Evolutionary conservation across 371 early-diverging fungal species (phyloP), one percentile per base, ranked within the genome.

Genomic region (Dichotomocladium elegans): DNA sequence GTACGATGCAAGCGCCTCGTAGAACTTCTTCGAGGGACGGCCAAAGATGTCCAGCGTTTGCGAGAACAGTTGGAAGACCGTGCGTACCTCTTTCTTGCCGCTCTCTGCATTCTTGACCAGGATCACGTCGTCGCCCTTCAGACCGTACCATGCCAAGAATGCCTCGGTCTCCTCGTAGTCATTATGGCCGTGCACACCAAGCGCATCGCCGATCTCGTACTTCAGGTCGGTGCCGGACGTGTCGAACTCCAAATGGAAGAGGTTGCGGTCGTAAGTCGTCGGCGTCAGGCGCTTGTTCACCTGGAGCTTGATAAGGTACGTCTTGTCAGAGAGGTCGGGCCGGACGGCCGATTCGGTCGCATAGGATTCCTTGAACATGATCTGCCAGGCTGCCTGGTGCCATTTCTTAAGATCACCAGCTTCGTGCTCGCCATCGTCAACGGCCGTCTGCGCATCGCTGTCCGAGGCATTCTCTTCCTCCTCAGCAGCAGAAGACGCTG

Each of bases 191-290:
- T 89, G 89, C 3, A 96, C 93, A 66, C 94, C 96, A 26, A 96
- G 79, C 26, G 95, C 95, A 65, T 95, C 95, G 43, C 96, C 95
- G 30, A 95, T 81, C 42, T 88, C 89, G 66, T 96, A 96, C 56
- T 82, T 86, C 58, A 96, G 72, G 33, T 81, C 87, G 8, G 90
- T 83, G 41, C 76, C 76, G 33, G 78, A 75, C 26, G 87, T 91
- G 57, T 94, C 96, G 55, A 96, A 89, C 71, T 96, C 96, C 41
- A 96, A 78, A 70, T 96, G 96, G 87, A 96, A 93, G 11, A 95
- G 90, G 63, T 94, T 91, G 58, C 96, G 91, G 58, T 94, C 94
- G 70, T 95, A 95, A 22, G 73, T 60, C 4, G 68, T 64, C 3
- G 96, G 94, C 2, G 96, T 95, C 61, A 95, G 72, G 19, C 94